Base-by-base conservation (phyloP, 345 rosid genomes). In the Bruguiera sexangula region DNA sequence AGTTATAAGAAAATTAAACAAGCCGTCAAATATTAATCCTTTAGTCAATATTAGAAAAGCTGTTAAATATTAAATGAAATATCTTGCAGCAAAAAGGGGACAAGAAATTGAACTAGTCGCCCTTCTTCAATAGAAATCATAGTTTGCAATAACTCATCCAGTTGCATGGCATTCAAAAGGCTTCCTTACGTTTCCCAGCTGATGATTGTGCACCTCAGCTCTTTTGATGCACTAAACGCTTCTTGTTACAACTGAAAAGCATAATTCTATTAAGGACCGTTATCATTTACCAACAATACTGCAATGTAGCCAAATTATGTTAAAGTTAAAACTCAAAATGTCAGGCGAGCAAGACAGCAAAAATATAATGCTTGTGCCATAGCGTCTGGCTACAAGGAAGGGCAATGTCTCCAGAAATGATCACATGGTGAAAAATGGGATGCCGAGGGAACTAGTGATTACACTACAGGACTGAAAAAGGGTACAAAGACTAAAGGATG, bases 101-200 rank as follows among this genome's bases (percentile, higher is more conserved):
- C 43, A 8, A 37, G 43, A 37, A 37, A 37, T 8, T 37, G 43
- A 27, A 27, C 10, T 67, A 67, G 34, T 18, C 64, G 75, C 19
- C 56, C 60, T 51, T 53, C 81, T 54, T 75, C 82, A 69, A 59
- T 69, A 20, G 79, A 69, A 13, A 66, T 50, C 29, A 67, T 71
- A 66, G 70, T 76, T 39, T 68, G 80, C 19, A 74, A 15, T 22
- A 76, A 65, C 71, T 79, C 81, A 63, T 81, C 82, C 24, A 83
- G 46, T 63, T 77, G 75, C 78, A 72, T 75, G 26, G 32, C 8
- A 54, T 66, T 74, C 52, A 76, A 71, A 32, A 29, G 81, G 76
- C 70, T 76, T 76, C 22, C 82, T 77, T 20, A 67, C 53, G 31
- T 73, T 75, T 16, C 69, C 81, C 34, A 72, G 20, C 66, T 73